phyloP scores from a whole-genome alignment of 257 asterid genomes.

The Paraleonurus japonicus region DNA sequence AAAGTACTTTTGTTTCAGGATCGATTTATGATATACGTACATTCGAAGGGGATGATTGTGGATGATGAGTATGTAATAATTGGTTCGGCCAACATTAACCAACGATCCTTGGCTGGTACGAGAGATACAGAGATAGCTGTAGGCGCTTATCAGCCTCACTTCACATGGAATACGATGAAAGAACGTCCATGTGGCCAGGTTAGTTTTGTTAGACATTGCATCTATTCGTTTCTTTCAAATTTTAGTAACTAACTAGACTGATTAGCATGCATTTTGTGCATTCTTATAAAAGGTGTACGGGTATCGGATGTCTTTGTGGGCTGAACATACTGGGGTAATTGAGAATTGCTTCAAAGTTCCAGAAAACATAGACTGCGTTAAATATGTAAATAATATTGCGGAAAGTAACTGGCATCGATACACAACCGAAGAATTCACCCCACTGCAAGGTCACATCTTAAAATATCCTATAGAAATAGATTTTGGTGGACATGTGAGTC shows the following conservation, averaged over 20 bases:
- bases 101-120: slow-evolving; percentile 60
- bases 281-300: background rate
- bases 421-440: background rate
- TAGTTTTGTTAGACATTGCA: background rate
- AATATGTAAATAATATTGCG: background rate
- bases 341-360: background rate
- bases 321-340: background rate
- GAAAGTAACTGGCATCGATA: background rate
- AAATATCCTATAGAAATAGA: background rate
- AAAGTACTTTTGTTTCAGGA: background rate
- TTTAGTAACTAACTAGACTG: background rate
- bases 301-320: background rate
- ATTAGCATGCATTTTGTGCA: no score
- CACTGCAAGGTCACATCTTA: background rate
- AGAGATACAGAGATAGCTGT: slow-evolving; percentile 66
- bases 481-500: background rate
- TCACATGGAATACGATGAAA: no score
- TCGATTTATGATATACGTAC: slow-evolving; percentile 4
- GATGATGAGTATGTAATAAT: slow-evolving; percentile 38
- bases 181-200: slow-evolving; percentile 6
- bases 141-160: slow-evolving; percentile 49
- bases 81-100: slow-evolving; percentile 67
- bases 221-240: background rate
- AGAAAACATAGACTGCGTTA: background rate
- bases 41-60: slow-evolving; percentile 6